Evolutionary conservation across 305 asterid genomes (phyloP), one percentile per base, ranked within the genome.

Genomic region (Fraxinus nigra): DNA sequence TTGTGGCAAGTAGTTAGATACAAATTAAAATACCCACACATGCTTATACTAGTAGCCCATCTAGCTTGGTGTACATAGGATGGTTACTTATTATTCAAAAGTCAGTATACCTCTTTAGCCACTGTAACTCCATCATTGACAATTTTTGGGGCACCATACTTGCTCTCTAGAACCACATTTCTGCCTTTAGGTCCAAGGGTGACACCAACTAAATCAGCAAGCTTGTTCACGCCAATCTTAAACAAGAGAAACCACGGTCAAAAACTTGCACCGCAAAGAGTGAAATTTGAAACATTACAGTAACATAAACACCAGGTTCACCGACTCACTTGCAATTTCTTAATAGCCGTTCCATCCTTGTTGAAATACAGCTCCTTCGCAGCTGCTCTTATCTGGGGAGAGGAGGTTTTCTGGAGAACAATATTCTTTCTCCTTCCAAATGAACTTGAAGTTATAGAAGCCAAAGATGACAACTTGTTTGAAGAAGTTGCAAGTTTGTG

Each of bases 181-280:
- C 98, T 89, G 51, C 99, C 99, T 82, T 96, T 94, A 67, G 99
- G 98, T 56, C 99, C 99, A 86, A 94, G 94, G 72, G 99, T 96
- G 32, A 96, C 98, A 77, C 99, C 99, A 69, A 96, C 99, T 73
- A 96, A 90, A 85, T 96, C 98, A 7, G 98, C 95, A 54, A 96
- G 98, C 86, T 96, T 96, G 90, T 96, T 92, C 37, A 94, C 98
- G 46, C 99, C 99, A 79, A 7, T 89, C 98, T 95, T 88, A 72
- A 81, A 79, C 74, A 89, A 79, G 24, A 67, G 33, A 56, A 82
- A n/a, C 74, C 65, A 28, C 30, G 43, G 63, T 81, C 38, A 61
- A 35, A 38, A 72, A 72, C 28, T 59, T 59, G 16, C 18, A 7
- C 7, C 14, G 24, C 69, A 61, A 3, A 40, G 61, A 63, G 28